phyloP scores from a whole-genome alignment of 2,329 filamentous ascomycete species.

The Ophiostoma sp. region DNA sequence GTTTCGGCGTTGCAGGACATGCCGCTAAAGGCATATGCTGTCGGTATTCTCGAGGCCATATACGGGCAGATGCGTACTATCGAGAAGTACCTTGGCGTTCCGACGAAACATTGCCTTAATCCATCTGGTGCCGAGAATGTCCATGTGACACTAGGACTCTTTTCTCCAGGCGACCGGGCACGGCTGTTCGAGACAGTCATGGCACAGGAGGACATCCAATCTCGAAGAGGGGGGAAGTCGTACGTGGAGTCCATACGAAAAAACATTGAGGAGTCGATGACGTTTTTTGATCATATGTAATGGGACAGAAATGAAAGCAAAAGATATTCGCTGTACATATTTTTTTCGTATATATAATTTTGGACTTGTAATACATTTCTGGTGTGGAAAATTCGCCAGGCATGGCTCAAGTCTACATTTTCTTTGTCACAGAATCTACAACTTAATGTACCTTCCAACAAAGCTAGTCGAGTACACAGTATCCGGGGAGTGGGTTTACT shows the following conservation, averaged over 20 bases:
- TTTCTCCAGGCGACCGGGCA: background rate
- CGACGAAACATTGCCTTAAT: background rate
- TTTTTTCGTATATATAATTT: no score
- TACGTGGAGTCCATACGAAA: conserved; percentile 8
- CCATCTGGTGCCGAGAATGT: background rate
- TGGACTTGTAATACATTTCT: no score
- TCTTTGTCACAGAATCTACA: no score
- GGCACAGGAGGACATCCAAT: background rate
- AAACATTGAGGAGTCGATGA: background rate
- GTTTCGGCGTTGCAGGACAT: conserved; percentile 7
- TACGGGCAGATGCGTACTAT: background rate
- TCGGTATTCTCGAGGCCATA: conserved; percentile 7
- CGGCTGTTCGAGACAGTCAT: background rate
- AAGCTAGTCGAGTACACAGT: no score
- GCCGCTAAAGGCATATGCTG: background rate
- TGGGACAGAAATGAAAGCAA: background rate
- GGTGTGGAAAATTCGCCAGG: no score
- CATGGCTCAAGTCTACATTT: no score
- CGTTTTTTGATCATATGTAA: background rate
- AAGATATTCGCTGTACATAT: background rate
- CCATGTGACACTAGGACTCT: background rate
- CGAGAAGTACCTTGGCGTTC: background rate
- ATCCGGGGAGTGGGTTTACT: no score
- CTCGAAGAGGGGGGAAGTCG: background rate
- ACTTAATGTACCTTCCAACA: no score